Percentiles rank a stretch among this genome's conserved stretches.
Evolutionary conservation across 495 filamentous ascomycete species (phyloP).

Genomic region (Penicillium pancosmium): DNA sequence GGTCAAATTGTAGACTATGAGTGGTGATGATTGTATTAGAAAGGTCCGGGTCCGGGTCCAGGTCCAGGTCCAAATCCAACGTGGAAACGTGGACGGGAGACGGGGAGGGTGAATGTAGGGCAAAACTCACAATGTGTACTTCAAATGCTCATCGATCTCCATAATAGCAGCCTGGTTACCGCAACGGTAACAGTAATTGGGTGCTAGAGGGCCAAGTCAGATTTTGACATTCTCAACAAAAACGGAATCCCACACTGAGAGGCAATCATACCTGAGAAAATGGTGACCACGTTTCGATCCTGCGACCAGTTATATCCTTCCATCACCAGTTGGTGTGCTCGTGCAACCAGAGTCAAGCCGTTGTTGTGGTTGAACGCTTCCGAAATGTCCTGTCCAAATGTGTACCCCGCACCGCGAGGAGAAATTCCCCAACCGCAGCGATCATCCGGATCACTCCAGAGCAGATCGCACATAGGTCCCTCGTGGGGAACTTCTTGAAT

Average conservation of each 20-base stretch:
- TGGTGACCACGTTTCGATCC: conserved; percentile 96
- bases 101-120: not conserved
- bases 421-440: conserved; percentile 98
- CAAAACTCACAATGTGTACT: conserved; percentile 96
- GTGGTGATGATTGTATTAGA: conserved; percentile 18
- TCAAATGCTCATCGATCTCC: conserved; percentile 99
- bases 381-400: conserved; percentile 98
- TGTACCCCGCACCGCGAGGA: conserved; percentile 95
- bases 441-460: conserved; percentile 98
- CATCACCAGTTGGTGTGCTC: conserved; percentile 97
- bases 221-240: not conserved
- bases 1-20: conserved; percentile 96
- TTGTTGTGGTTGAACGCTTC: conserved; percentile 99
- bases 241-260: not conserved
- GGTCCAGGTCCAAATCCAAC: not conserved
- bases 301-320: conserved; percentile 99
- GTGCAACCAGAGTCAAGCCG: conserved; percentile 89
- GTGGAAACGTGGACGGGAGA: not conserved
- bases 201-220: conserved; percentile 56
- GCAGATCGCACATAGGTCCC: conserved; percentile 96
- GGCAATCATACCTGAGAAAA: conserved; percentile 80
- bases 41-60: not conserved
- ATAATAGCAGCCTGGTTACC: conserved; percentile 99
- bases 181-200: conserved; percentile 97
- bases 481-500: conserved; percentile 99